Percentiles rank a stretch among this genome's conserved stretches.
These are phyloP conservation scores for Nepenthes alata DNA, from an alignment of 179 eudicot species.

Conservation along the genomic window DNA sequence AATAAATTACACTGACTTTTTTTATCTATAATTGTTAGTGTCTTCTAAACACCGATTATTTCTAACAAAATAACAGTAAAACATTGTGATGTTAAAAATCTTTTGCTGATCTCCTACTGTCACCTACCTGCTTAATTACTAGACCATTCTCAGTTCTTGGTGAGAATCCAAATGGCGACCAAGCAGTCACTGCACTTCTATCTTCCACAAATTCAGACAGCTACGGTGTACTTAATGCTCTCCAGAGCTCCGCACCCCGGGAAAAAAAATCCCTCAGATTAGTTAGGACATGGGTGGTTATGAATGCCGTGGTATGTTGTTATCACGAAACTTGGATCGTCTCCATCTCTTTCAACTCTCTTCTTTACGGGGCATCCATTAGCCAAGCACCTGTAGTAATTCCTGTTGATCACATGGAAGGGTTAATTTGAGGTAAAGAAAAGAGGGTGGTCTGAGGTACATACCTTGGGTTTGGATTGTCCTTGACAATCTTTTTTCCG, in stretches of 20 bases:
- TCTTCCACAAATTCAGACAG: neutral
- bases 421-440: too few relatives aligned
- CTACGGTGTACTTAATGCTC: neutral
- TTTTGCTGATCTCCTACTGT: neutral
- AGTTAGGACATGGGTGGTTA: slow-evolving; percentile 32
- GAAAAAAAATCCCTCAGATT: slow-evolving; percentile 4
- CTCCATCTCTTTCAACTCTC: slow-evolving; percentile 54
- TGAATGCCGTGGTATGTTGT: slow-evolving; percentile 63
- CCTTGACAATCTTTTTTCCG: slow-evolving; percentile 84
- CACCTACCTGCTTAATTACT: neutral
- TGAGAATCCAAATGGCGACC: neutral
- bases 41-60: too few relatives aligned
- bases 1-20: too few relatives aligned
- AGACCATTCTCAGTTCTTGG: neutral
- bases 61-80: too few relatives aligned
- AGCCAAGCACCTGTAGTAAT: slow-evolving; percentile 48
- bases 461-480: slow-evolving; percentile 76
- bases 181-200: too few relatives aligned
- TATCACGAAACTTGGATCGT: slow-evolving; percentile 42
- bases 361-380: slow-evolving; percentile 60
- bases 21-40: too few relatives aligned
- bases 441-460: neutral
- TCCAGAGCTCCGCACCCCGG: neutral
- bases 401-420: slow-evolving; percentile 25
- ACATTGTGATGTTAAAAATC: neutral